Percentiles rank a stretch among this genome's conserved stretches.
These are phyloP conservation scores for Agroathelia rolfsii DNA, from an alignment of 1,284 basidiomycete genomes.

Conservation along the genomic window DNA sequence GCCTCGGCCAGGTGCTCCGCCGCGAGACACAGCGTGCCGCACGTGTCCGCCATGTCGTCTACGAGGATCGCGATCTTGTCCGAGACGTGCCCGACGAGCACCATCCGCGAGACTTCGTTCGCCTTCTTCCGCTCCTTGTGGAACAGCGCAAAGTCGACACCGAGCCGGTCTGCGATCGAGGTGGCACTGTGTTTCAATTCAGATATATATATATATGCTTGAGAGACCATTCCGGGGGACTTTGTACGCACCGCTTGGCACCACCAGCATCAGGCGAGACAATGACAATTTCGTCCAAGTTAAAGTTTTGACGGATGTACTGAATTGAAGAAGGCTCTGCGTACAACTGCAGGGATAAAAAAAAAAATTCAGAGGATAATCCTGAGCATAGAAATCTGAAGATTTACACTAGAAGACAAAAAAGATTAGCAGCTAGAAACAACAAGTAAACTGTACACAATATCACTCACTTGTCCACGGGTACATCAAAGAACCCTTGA, in stretches of 20 bases:
- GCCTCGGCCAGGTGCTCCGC: slow-evolving; percentile 85
- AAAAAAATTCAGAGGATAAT: no score
- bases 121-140: slow-evolving; percentile 99
- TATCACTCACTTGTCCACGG: slow-evolving; percentile 90
- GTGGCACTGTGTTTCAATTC: slow-evolving; percentile 61
- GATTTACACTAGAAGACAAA: slow-evolving; percentile 12
- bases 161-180: slow-evolving; percentile 92
- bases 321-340: slow-evolving; percentile 95
- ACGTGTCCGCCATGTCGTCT: slow-evolving; percentile 99
- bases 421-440: slow-evolving; percentile 9
- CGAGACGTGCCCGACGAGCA: slow-evolving; percentile 90
- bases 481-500: slow-evolving; percentile 99
- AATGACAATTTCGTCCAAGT: slow-evolving; percentile 84
- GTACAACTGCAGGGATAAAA: slow-evolving; percentile 80
- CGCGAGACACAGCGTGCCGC: slow-evolving; percentile 92
- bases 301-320: slow-evolving; percentile 90
- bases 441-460: slow-evolving; percentile 36
- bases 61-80: slow-evolving; percentile 97
- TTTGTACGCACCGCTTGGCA: slow-evolving; percentile 74
- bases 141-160: slow-evolving; percentile 97
- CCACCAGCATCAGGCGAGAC: slow-evolving; percentile 99
- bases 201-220: slow-evolving; percentile 6
- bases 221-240: slow-evolving; percentile 15
- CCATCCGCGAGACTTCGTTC: slow-evolving; percentile 98
- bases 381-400: slow-evolving; percentile 18